These are phyloP conservation scores for Poronia punctata DNA, from an alignment of 495 filamentous ascomycete genomes.

Conservation along the genomic window DNA sequence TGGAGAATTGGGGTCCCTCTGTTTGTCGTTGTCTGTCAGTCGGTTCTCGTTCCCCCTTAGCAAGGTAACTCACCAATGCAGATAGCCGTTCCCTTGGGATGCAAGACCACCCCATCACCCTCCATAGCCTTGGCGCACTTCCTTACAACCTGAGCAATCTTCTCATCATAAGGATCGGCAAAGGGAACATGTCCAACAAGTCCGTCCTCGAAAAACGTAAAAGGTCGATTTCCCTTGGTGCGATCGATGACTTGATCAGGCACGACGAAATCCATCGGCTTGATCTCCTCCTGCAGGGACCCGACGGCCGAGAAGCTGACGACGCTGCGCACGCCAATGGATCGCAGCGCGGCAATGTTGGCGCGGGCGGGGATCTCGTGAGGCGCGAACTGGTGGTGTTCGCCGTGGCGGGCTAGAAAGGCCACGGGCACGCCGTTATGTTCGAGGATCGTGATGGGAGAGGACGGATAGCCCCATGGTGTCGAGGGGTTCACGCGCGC, in stretches of 20 bases:
- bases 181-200: conserved; percentile 93
- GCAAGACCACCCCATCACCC: conserved; percentile 71
- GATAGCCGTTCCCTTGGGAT: conserved; percentile 70
- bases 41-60: too few relatives aligned
- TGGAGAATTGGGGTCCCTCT: conserved; percentile 95
- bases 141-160: conserved; percentile 63
- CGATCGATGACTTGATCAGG: conserved; percentile 97
- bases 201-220: conserved; percentile 92
- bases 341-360: conserved; percentile 91
- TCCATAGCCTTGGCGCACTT: conserved; percentile 67
- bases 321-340: conserved; percentile 78
- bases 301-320: conserved; percentile 96
- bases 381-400: conserved; percentile 80
- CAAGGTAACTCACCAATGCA: conserved; percentile 92
- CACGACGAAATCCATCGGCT: conserved; percentile 91
- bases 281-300: conserved; percentile 82
- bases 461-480: conserved; percentile 89
- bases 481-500: conserved; percentile 65
- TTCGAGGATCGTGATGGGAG: conserved; percentile 82
- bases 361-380: conserved; percentile 87
- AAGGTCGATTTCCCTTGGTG: conserved; percentile 87
- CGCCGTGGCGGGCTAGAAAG: conserved; percentile 88
- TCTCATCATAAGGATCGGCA: conserved; percentile 85
- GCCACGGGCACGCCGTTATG: conserved; percentile 77
- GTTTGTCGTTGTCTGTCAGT: neutral